phyloP scores from a whole-genome alignment of 1,284 basidiomycete genomes.

The Boletus nobilissimus region DNA sequence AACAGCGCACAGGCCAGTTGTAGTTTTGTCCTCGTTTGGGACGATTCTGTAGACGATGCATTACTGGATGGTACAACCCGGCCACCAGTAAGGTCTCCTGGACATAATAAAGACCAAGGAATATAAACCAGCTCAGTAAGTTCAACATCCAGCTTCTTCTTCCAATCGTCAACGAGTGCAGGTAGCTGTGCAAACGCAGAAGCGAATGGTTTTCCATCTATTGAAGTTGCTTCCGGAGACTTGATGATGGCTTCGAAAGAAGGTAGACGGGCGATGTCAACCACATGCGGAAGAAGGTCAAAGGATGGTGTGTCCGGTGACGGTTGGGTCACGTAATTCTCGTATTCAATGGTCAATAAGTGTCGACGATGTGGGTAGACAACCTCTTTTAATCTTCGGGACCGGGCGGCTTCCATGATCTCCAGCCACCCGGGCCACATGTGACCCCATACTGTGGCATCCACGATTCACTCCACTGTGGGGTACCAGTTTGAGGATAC shows the following conservation, averaged over 20 bases:
- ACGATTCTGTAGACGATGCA: too few species aligned
- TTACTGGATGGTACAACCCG: too few species aligned
- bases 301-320: not conserved
- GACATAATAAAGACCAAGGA: too few species aligned
- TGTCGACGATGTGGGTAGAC: not conserved
- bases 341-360: not conserved
- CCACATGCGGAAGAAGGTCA: slow-evolving; percentile 29
- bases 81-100: too few species aligned
- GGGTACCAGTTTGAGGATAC: not conserved
- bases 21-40: not conserved
- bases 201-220: slow-evolving; percentile 11
- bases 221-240: slow-evolving; percentile 2
- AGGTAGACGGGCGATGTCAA: slow-evolving; percentile 19
- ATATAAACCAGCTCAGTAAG: slow-evolving; percentile 18
- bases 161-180: not conserved
- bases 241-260: slow-evolving; percentile 25
- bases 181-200: slow-evolving; percentile 20
- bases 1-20: slow-evolving; percentile 24
- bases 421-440: not conserved
- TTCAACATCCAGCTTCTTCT: slow-evolving; percentile 13
- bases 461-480: not conserved
- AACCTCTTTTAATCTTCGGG: not conserved
- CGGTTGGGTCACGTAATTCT: not conserved
- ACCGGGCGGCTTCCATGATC: not conserved
- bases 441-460: not conserved